A percentile compares a stretch with the other conserved stretches of the same genome.
Evolutionary conservation across 306 rosid genomes (phyloP).

Genomic region (Crataegus laevigata): DNA sequence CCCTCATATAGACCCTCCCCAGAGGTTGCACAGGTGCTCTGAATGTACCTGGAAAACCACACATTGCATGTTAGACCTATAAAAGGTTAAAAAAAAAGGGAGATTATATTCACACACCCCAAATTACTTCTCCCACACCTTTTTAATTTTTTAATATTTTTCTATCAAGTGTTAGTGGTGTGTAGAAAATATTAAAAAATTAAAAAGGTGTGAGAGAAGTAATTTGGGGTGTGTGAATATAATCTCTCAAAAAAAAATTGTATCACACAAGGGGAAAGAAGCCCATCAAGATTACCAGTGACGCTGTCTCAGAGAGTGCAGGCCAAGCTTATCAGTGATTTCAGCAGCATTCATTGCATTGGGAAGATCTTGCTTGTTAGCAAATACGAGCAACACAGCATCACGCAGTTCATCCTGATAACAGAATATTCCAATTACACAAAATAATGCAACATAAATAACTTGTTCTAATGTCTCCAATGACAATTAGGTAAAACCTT

Average conservation of each 20-base stretch:
- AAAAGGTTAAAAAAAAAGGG: neutral
- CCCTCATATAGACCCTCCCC: conserved; percentile 99
- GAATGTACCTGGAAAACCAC: conserved; percentile 78
- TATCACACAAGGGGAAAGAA: neutral
- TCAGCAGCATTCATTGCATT: conserved; percentile 99
- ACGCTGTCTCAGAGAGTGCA: conserved; percentile 98
- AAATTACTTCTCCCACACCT: too few species aligned
- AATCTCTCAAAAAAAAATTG: too few species aligned
- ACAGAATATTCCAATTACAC: neutral
- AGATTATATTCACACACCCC: too few species aligned
- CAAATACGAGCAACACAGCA: conserved; percentile 96
- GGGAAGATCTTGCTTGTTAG: conserved; percentile 99
- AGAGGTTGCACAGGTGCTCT: conserved; percentile 99
- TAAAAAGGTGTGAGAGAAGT: too few species aligned
- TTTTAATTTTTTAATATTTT: too few species aligned
- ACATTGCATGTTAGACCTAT: conserved; percentile 9
- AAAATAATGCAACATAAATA: neutral
- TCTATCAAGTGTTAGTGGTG: too few species aligned
- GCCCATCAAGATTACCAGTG: conserved; percentile 60
- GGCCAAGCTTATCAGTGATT: conserved; percentile 98
- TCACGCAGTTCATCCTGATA: conserved; percentile 94
- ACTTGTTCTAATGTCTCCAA: neutral
- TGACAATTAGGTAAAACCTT: neutral
- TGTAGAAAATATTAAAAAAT: too few species aligned
- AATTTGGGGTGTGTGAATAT: too few species aligned